Evolutionary conservation across 768 basidiomycete genomes (phyloP), one percentile per base, ranked within the genome.

Genomic region (Russula vinacea): DNA sequence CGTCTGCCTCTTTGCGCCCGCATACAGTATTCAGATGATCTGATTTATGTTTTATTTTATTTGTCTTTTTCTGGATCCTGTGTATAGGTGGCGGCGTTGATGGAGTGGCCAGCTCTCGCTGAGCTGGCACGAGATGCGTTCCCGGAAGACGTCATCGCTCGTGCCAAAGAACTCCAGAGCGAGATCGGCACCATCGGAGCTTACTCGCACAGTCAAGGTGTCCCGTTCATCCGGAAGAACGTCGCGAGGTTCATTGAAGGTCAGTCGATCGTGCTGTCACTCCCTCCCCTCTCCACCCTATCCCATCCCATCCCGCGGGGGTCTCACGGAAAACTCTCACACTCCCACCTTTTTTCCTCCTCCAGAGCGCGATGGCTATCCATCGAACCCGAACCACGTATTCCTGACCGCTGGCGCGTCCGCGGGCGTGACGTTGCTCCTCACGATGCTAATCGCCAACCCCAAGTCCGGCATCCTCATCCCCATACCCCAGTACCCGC

Each of bases 401-500:
- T 99, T 93, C 82, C 85, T 99, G 49, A 98, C 96, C 19, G 89
- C 86, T 29, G 97, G 96, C 47, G 96, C 97, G 22, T 97, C 94
- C 24, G 86, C 87, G 14, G 97, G 96, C 58, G 95, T 99, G n/a
- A 88, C 90, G 24, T 84, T 92, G 22, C 78, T 93, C 26, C 84
- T 96, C 69, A 84, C 85, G 71, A 84, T 90, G 79, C 84, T 94
- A 65, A 88, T 94, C 69, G 78, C 85, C 11, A 75, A 80, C 24
- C 85, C 84, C 24, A 80, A 78, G 32, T 83, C 84, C 54, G 94
- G 92, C 8, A 83, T 96, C 70, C 83, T 96, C 58, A 97, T 98
- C 71, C 96, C 96, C 37, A 98, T 99, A 67, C 96, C 96, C 2
- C 96, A 99, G 77, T 98, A 99, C 74, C 96, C 96, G 1, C 82